Percentiles rank a stretch among this genome's conserved stretches.
Evolutionary conservation across 148 eudicot genomes (phyloP).

Genomic region (Cornus florida): DNA sequence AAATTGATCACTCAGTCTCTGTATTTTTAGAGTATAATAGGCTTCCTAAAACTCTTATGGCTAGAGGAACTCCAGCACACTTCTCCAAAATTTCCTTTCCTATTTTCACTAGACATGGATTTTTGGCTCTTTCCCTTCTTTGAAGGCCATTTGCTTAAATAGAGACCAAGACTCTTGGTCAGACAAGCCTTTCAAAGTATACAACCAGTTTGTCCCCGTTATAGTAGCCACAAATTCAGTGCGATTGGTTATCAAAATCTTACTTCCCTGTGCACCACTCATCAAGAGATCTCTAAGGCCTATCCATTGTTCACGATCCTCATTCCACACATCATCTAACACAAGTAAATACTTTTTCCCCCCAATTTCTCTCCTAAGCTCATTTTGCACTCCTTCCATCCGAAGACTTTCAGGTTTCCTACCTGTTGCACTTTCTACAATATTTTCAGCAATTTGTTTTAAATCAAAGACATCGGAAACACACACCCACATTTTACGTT

Average conservation of each 20-base stretch:
- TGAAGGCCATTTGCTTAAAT: constrained; percentile 18
- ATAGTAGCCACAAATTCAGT: neutral
- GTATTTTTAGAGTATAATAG: constrained; percentile 13
- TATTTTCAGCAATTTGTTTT: too few species aligned
- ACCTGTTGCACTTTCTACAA: too few species aligned
- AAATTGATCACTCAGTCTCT: constrained; percentile 20
- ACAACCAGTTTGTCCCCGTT: neutral
- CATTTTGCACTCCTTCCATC: neutral
- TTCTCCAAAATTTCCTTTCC: constrained; percentile 30
- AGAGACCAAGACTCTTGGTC: constrained; percentile 11
- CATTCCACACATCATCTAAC: constrained; percentile 22
- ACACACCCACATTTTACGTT: too few species aligned
- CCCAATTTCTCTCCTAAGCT: neutral
- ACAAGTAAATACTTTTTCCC: constrained; percentile 14
- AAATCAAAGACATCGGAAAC: too few species aligned
- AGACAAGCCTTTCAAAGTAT: neutral
- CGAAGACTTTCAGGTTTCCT: too few species aligned
- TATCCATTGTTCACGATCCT: constrained; percentile 2
- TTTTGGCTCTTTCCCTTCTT: neutral
- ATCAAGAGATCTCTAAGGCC: constrained; percentile 1
- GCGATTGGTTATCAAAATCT: constrained; percentile 14
- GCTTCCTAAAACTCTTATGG: constrained; percentile 25
- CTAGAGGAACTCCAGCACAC: constrained; percentile 26
- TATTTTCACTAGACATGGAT: neutral
- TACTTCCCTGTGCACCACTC: constrained; percentile 12